Percentiles rank a stretch among this genome's conserved stretches.
Evolutionary conservation across 371 early-diverging fungal species (phyloP).

Genomic region (Mucor sp.): DNA sequence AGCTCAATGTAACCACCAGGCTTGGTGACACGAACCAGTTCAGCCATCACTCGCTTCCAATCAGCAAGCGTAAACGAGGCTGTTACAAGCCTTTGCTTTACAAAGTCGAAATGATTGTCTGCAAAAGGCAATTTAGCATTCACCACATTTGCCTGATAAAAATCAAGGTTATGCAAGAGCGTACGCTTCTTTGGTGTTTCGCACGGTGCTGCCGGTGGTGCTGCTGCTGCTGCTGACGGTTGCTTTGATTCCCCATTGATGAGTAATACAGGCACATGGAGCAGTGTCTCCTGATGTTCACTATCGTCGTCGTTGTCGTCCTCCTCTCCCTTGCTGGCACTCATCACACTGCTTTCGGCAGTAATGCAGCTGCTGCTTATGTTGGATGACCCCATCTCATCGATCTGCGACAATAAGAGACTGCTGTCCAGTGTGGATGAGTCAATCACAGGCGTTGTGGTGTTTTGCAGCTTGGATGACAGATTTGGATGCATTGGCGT

Average conservation of each 20-base stretch:
- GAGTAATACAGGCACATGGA: background rate
- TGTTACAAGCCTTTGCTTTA: constrained; percentile 26
- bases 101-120: constrained; percentile 38
- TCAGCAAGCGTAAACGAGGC: constrained; percentile 19
- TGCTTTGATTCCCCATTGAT: background rate
- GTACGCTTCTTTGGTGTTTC: background rate
- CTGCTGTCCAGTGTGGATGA: background rate
- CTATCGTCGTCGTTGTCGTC: background rate
- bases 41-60: constrained; percentile 26
- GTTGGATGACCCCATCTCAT: background rate
- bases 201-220: background rate
- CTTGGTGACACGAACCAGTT: constrained; percentile 26
- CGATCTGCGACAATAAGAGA: background rate
- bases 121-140: constrained; percentile 28
- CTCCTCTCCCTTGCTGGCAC: background rate
- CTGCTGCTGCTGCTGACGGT: background rate
- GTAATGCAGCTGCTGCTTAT: background rate
- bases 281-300: background rate
- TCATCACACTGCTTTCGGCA: background rate
- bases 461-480: constrained; percentile 11
- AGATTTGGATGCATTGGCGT: constrained; percentile 28
- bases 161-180: constrained; percentile 30
- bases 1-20: constrained; percentile 42
- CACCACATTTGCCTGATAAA: constrained; percentile 19
- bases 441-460: background rate